Evolutionary conservation across 2,329 filamentous ascomycete species (phyloP).

Genomic region (Alternaria sp.): DNA sequence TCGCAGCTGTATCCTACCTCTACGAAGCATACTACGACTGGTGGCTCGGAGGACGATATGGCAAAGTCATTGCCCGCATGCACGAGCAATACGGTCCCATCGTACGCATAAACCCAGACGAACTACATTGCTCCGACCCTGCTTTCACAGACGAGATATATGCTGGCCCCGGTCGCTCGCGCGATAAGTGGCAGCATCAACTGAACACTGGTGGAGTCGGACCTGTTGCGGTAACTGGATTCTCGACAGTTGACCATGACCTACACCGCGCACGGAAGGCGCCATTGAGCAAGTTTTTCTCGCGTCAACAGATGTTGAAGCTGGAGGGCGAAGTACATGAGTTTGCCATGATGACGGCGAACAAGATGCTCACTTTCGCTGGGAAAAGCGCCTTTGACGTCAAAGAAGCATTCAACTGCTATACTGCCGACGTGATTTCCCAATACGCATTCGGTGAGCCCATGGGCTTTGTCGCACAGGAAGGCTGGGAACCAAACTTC

Average conservation of each 20-base stretch:
- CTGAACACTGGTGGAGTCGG: conserved; percentile 37
- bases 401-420: conserved; percentile 42
- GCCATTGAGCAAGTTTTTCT: conserved; percentile 50
- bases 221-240: conserved; percentile 37
- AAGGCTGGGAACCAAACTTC: conserved; percentile 40
- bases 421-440: conserved; percentile 38
- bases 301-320: conserved; percentile 40
- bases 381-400: conserved; percentile 33
- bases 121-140: conserved; percentile 45
- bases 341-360: conserved; percentile 25
- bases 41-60: conserved; percentile 42
- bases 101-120: conserved; percentile 44
- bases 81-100: conserved; percentile 45
- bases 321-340: conserved; percentile 34
- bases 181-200: conserved; percentile 38
- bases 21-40: conserved; percentile 45
- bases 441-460: conserved; percentile 40
- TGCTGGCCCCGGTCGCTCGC: conserved; percentile 31
- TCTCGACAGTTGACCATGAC: conserved; percentile 40
- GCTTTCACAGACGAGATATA: conserved; percentile 48
- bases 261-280: conserved; percentile 44
- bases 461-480: conserved; percentile 40
- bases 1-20: conserved; percentile 38
- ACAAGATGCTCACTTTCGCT: conserved; percentile 32
- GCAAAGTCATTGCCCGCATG: conserved; percentile 46